These are phyloP conservation scores for Beauveria pseudobassiana DNA, from an alignment of 2,329 filamentous ascomycete genomes.

Conservation along the genomic window DNA sequence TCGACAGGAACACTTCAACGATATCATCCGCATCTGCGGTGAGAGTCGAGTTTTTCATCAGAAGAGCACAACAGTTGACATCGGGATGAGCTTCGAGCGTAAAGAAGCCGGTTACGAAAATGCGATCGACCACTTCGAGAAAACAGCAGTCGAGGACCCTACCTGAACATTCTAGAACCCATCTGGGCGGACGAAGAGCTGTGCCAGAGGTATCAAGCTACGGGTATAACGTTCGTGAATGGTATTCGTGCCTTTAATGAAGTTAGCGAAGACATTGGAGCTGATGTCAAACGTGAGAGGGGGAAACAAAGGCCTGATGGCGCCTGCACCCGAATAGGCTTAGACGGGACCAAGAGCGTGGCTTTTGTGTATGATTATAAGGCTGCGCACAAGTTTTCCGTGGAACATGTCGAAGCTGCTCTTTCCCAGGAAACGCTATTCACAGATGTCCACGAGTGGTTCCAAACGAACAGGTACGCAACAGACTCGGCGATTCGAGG, in stretches of 20 bases:
- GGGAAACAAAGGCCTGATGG: neutral
- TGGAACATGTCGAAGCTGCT: neutral
- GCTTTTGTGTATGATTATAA: conserved; percentile 5
- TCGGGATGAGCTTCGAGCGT: neutral
- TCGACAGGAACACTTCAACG: neutral
- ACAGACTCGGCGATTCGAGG: neutral
- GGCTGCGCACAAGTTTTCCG: conserved; percentile 3
- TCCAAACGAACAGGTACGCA: neutral
- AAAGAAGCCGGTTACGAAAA: neutral
- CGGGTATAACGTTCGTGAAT: neutral
- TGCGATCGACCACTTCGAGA: neutral
- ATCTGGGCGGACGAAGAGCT: neutral
- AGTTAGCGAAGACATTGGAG: neutral
- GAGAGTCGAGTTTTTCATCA: neutral
- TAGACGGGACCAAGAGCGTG: neutral
- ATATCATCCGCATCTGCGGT: neutral
- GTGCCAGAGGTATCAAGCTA: neutral
- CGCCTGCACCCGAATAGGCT: neutral
- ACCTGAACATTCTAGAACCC: neutral
- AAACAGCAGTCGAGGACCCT: neutral
- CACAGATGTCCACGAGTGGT: neutral
- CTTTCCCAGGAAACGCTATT: neutral
- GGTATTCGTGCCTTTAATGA: neutral
- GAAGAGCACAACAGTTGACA: neutral
- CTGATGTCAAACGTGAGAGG: neutral